Evolutionary conservation across 768 basidiomycete species (phyloP), one percentile per base, ranked within the genome.

Genomic region (Pisolithus microcarpus): DNA sequence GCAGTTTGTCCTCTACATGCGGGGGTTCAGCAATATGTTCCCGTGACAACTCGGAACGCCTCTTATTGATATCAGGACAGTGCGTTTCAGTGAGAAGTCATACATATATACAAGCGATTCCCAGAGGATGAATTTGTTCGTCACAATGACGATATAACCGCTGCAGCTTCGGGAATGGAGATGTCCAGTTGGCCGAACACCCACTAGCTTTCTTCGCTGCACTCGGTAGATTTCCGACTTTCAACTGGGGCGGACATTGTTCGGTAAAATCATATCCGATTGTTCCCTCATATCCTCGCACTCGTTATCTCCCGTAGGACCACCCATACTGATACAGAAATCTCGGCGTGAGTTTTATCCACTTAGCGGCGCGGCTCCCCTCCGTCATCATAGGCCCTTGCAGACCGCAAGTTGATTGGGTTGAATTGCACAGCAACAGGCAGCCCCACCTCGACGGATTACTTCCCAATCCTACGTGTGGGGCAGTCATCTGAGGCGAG

Each of bases 281-380:
- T 7, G 50, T 74, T 31, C 72, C 72, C 13, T 58, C 57, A 31
- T 67, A 64, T 10, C 75, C 67, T 57, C 65, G 66, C 28, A 73
- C 73, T 15, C 63, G 30, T 31, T 31, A 31, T 31, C 30, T 31
- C 30, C 30, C 30, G 30, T 31, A 31, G 30, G 8, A 18, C 39
- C 23, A 24, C 21, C 43, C 43, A 16, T 18, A 26, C 15, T 26
- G 7, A 28, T 26, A 26, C 24, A 26, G 23, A 15, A 15, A 18
- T 26, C 15, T 15, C 15, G 40, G 26, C n/a, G 24, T 26, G 26
- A 44, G 34, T 26, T 28, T 44, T n/a, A 26, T 9, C 24, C 43
- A 28, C 43, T 2, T 44, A 24, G 28, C 2, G 16, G 43, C 28
- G 40, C 40, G 15, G 30, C 16, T 44, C 26, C 43, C 16, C 24